Percentiles rank a stretch among this genome's conserved stretches.
Evolutionary conservation across 2,329 filamentous ascomycete genomes (phyloP).

Genomic region (Teratosphaeria epicoccoides): DNA sequence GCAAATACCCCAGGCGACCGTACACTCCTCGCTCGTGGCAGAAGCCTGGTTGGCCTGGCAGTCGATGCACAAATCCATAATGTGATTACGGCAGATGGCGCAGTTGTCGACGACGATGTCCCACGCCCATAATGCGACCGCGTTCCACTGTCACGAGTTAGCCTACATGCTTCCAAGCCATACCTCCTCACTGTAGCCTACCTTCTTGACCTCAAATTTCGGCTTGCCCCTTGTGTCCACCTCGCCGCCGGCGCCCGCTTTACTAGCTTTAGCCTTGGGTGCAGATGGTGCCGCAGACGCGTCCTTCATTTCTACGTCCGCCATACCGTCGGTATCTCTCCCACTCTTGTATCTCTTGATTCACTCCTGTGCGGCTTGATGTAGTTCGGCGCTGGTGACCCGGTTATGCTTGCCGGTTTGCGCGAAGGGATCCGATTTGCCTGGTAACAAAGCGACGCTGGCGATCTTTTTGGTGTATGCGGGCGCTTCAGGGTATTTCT

Average conservation of each 20-base stretch:
- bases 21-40: slow-evolving; percentile 94
- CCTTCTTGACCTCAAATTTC: slow-evolving; percentile 98
- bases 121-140: slow-evolving; percentile 97
- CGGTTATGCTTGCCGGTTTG: neutral
- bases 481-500: neutral
- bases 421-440: neutral
- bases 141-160: slow-evolving; percentile 70
- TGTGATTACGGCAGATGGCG: slow-evolving; percentile 97
- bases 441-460: neutral
- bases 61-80: slow-evolving; percentile 99
- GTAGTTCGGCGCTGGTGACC: neutral
- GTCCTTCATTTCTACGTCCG: slow-evolving; percentile 95
- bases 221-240: slow-evolving; percentile 61
- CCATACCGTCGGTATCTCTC: slow-evolving; percentile 47
- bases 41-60: slow-evolving; percentile 98
- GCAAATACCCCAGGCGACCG: slow-evolving; percentile 97
- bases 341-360: neutral
- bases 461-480: neutral
- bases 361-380: neutral
- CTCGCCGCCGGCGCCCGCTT: slow-evolving; percentile 39
- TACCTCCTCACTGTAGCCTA: slow-evolving; percentile 29
- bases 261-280: slow-evolving; percentile 43
- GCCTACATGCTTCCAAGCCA: neutral
- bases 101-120: slow-evolving; percentile 99
- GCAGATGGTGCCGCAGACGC: slow-evolving; percentile 50